phyloP scores from a whole-genome alignment of 345 rosid genomes.

The Noccaea caerulescens region DNA sequence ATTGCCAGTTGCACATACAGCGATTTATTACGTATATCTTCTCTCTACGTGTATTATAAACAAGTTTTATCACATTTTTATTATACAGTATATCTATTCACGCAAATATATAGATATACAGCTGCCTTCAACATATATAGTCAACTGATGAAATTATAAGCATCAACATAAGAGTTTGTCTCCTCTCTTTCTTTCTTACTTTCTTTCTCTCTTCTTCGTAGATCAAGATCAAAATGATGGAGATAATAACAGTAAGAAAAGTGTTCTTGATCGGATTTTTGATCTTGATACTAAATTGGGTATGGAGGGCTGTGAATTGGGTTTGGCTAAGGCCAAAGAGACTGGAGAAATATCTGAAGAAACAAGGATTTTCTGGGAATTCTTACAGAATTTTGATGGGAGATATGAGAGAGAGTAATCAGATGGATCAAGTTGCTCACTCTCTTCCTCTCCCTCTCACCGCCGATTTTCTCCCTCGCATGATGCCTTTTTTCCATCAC shows the following conservation, averaged over 20 bases:
- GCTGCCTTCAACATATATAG: conserved; percentile 46
- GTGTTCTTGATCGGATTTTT: conserved; percentile 32
- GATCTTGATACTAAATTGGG: conserved; percentile 42
- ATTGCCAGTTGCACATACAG: conserved; percentile 49
- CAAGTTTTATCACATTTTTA: conserved; percentile 34
- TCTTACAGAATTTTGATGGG: conserved; percentile 50
- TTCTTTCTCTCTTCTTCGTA: conserved; percentile 28
- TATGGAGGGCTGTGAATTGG: conserved; percentile 52
- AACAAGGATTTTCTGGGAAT: conserved; percentile 55
- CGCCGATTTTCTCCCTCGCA: conserved; percentile 45
- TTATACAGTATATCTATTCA: conserved; percentile 18
- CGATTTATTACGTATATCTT: conserved; percentile 43
- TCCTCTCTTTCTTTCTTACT: conserved; percentile 22
- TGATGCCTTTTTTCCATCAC: conserved; percentile 50
- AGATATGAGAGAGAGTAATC: conserved; percentile 44
- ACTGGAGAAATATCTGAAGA: conserved; percentile 48
- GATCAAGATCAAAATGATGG: conserved; percentile 27
- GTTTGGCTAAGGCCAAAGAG: conserved; percentile 54
- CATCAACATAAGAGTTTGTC: conserved; percentile 38
- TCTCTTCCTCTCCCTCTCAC: conserved; percentile 46
- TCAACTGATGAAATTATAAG: conserved; percentile 43
- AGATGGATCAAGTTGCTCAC: conserved; percentile 44
- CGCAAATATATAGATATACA: conserved; percentile 30
- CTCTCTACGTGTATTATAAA: conserved; percentile 17
- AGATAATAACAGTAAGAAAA: conserved; percentile 24